These are phyloP conservation scores for Maudiozyma saulgeensis DNA, from an alignment of 805 yeast species.

Conservation along the genomic window DNA sequence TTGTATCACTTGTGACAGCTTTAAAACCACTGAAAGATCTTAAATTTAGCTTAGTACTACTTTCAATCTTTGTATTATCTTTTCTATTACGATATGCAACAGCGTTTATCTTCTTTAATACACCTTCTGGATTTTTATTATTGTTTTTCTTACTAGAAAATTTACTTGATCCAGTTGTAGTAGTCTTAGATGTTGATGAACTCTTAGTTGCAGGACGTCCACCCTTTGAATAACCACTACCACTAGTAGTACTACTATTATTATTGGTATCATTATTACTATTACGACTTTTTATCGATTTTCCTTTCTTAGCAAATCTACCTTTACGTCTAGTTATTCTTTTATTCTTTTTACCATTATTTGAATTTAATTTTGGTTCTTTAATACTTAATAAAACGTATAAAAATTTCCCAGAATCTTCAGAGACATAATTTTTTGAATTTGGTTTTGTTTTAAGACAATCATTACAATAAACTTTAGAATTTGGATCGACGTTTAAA, in stretches of 20 bases:
- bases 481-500: slow-evolving; percentile 29
- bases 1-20: slow-evolving; percentile 8
- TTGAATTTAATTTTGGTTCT: slow-evolving; percentile 19
- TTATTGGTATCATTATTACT: slow-evolving; percentile 5
- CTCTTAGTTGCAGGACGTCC: background rate
- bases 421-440: slow-evolving; percentile 31
- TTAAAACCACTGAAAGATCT: slow-evolving; percentile 29
- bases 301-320: slow-evolving; percentile 3
- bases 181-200: no score
- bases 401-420: slow-evolving; percentile 39
- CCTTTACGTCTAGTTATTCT: slow-evolving; percentile 31
- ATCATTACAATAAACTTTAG: slow-evolving; percentile 33
- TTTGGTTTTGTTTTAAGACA: slow-evolving; percentile 30
- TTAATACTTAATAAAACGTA: slow-evolving; percentile 40
- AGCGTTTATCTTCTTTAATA: slow-evolving; percentile 21
- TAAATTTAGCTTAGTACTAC: slow-evolving; percentile 34
- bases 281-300: slow-evolving; percentile 4
- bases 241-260: slow-evolving; percentile 3
- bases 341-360: slow-evolving; percentile 7
- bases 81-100: slow-evolving; percentile 20
- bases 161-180: background rate
- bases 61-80: slow-evolving; percentile 33
- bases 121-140: slow-evolving; percentile 6
- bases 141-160: background rate
- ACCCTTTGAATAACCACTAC: background rate